Evolutionary conservation across 2,329 filamentous ascomycete genomes (phyloP).

Genomic region (Colletotrichum neosansevieriae): DNA sequence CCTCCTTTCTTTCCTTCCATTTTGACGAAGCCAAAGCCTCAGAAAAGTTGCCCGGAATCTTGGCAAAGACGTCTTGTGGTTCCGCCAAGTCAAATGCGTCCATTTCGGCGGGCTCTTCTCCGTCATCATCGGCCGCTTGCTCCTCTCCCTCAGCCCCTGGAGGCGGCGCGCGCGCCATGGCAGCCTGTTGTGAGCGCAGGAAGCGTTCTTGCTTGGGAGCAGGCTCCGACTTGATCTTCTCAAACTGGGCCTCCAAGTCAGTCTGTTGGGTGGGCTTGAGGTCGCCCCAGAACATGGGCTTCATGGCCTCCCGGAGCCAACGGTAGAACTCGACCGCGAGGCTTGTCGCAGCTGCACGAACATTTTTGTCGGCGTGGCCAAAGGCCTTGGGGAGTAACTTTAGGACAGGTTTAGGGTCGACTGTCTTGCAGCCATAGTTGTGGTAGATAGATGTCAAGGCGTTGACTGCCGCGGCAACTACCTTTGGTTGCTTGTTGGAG

Average conservation of each 20-base stretch:
- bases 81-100: constrained; percentile 87
- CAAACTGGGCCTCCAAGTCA: constrained; percentile 93
- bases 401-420: constrained; percentile 91
- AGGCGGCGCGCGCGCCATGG: constrained; percentile 76
- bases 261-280: constrained; percentile 95
- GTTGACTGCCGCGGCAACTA: constrained; percentile 77
- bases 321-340: constrained; percentile 94
- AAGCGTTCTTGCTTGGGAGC: constrained; percentile 91
- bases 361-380: constrained; percentile 97
- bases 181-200: constrained; percentile 89
- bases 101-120: constrained; percentile 76
- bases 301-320: constrained; percentile 98
- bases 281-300: constrained; percentile 96
- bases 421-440: constrained; percentile 93
- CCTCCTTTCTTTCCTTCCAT: constrained; percentile 98
- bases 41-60: constrained; percentile 83
- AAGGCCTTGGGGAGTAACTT: constrained; percentile 92
- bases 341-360: constrained; percentile 92
- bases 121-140: constrained; percentile 68
- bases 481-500: constrained; percentile 90
- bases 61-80: constrained; percentile 86
- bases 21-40: constrained; percentile 91
- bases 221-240: constrained; percentile 89
- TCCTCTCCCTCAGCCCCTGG: constrained; percentile 68
- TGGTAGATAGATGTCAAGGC: constrained; percentile 88